These are phyloP conservation scores for Solanum pinnatisectum DNA, from an alignment of 257 asterid genomes.

Conservation along the genomic window DNA sequence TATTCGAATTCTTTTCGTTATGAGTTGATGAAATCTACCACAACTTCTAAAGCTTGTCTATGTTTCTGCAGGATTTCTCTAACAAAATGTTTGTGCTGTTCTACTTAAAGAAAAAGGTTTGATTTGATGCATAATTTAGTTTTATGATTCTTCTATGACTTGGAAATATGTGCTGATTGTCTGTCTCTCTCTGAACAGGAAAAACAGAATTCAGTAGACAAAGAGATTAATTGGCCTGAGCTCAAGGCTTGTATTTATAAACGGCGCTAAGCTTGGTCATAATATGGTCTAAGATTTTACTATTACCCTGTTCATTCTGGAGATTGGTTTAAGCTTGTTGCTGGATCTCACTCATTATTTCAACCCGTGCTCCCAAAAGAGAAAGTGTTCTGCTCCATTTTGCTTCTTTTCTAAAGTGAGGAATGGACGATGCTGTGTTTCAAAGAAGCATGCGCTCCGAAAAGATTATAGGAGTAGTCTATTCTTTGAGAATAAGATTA, in stretches of 20 bases:
- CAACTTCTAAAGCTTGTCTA: slow-evolving; percentile 7
- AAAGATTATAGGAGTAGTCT: background rate
- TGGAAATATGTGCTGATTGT: background rate
- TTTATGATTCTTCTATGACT: background rate
- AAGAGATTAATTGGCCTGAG: slow-evolving; percentile 4
- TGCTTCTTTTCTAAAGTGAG: background rate
- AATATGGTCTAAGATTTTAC: background rate
- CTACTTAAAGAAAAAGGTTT: slow-evolving; percentile 74
- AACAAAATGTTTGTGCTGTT: slow-evolving; percentile 83
- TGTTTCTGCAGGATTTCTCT: slow-evolving; percentile 71
- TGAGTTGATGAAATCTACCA: background rate
- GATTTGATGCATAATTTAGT: background rate
- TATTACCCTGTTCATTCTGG: background rate
- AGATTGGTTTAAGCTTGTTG: background rate
- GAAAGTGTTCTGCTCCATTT: background rate
- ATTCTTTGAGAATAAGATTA: background rate
- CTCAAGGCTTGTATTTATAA: slow-evolving; percentile 5
- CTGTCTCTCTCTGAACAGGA: background rate
- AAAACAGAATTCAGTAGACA: background rate
- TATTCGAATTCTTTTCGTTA: background rate
- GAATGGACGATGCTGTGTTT: background rate
- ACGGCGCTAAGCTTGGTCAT: background rate
- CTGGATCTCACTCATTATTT: background rate
- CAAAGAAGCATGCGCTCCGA: background rate
- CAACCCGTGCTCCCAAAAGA: background rate